Base-by-base conservation (phyloP, 2,329 filamentous ascomycete genomes). In the Endocalyx cinctus region DNA sequence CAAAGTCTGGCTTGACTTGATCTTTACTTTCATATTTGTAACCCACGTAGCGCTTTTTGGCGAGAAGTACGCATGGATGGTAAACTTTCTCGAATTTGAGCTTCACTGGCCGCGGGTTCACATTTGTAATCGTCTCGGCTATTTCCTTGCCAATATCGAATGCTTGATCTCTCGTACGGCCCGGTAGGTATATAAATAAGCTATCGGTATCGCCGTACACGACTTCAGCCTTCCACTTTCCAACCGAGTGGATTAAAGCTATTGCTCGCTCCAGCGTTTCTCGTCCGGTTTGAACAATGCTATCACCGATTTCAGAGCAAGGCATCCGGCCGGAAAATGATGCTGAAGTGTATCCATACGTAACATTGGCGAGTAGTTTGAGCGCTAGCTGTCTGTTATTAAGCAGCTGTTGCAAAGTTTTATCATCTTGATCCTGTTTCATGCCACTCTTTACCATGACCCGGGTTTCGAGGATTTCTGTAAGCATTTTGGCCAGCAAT, bases 1-100 rank as follows among this genome's bases (percentile, higher is more conserved):
- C 94, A 46, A 97, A 97, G 1, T 94, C 85, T 1, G 92, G 90
- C 45, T 81, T 78, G 7, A 58, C 66, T 54, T 98, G 92, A 12
- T 74, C 69, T 23, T 74, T 76, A 45, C 71, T 77, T 55, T 98
- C 92, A 63, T 94, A 98, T 57, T 95, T 96, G 70, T 95, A 96
- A 5, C 94, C 94, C 4, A 97, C 94, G 50, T 98, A 98, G 35
- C 92, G 84, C 57, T 98, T 98, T 66, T 98, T 98, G 13, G 94
- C 88, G 1, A 98, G 73, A 5, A 98, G 72, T 0, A 97, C 80
- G 55, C 90, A 97, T 0, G 94, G 92, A 43, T 94, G 85, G 59
- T 98, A 98, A 2, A 98, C 90, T 50, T 98, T 98, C 57, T 98
- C 92, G 48, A 98, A 96, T 57, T 97, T 97, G 43, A 98, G 81